Evolutionary conservation across 2,329 filamentous ascomycete genomes (phyloP), one percentile per base, ranked within the genome.

Genomic region (Phoma sp.): DNA sequence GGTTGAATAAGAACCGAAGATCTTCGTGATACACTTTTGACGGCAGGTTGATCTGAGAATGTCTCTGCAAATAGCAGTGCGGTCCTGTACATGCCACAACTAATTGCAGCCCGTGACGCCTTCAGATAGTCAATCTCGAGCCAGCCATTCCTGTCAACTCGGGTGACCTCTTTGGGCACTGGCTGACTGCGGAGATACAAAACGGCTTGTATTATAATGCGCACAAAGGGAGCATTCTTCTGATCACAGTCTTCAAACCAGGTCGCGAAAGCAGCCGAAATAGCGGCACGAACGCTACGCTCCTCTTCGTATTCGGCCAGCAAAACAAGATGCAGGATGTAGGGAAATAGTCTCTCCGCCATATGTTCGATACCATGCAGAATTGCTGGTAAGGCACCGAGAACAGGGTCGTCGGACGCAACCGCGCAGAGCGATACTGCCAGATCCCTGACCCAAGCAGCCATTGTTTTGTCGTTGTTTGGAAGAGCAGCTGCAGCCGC

Each of bases 141-240:
- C 96, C 96, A 99, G 45, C 84, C 81, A 44, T 87, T 80, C 52
- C 95, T 85, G 62, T 96, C 90, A 7, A 87, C 87, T 61, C 90
- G 88, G 0, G 91, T 96, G 0, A 79, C 77, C 72, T 99, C 95
- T 10, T 86, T 83, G 0, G 90, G 89, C 11, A 88, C 77, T 25
- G 84, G 81, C 68, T 96, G 93, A 3, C 89, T 91, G 33, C 92
- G 86, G n/a, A 99, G 82, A 69, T 98, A 99, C 2, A 99, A 78
- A 27, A 99, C 80, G 3, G 88, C 85, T 59, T 91, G 89, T 35
- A 98, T 82, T 1, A 96, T 78, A 32, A 95, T 82, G 56, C 86
- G 86, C 45, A 89, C 77, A 64, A 91, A 91, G 5, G 86, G 81
- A 52, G 82, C 83, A 78, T 83, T 51, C 62, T 51, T 63, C 1